Conservation (phyloP, 768 basidiomycete species). For the Cubamyces lactineus region DNA sequence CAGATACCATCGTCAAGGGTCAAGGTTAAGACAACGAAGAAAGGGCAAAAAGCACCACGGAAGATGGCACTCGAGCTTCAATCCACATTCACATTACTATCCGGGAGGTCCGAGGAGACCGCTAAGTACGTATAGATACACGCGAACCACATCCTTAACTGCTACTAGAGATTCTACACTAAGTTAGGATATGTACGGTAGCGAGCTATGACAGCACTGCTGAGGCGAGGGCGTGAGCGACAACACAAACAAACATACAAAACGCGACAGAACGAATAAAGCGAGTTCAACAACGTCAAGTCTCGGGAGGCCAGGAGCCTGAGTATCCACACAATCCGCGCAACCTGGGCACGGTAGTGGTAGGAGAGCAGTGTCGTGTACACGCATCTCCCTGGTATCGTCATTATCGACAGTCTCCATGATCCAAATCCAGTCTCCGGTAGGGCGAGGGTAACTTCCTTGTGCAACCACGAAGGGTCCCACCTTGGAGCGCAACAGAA, state of each 20-base stretch:
- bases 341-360: too few species aligned
- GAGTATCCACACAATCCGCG: too few species aligned
- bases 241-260: neutral
- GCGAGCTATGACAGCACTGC: constrained; percentile 4
- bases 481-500: too few species aligned
- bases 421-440: too few species aligned
- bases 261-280: neutral
- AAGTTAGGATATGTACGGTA: neutral
- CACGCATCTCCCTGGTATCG: neutral
- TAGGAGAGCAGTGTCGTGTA: neutral
- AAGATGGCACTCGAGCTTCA: too few species aligned
- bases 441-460: neutral
- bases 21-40: too few species aligned
- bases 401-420: neutral
- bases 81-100: too few species aligned
- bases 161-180: constrained; percentile 11
- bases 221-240: neutral
- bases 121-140: neutral
- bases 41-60: too few species aligned
- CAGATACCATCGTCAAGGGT: too few species aligned
- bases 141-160: too few species aligned
- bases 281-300: neutral
- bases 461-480: too few species aligned
- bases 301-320: neutral
- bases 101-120: neutral